Base-by-base conservation (phyloP, 495 filamentous ascomycete species). In the Tuber melanosporum region DNA sequence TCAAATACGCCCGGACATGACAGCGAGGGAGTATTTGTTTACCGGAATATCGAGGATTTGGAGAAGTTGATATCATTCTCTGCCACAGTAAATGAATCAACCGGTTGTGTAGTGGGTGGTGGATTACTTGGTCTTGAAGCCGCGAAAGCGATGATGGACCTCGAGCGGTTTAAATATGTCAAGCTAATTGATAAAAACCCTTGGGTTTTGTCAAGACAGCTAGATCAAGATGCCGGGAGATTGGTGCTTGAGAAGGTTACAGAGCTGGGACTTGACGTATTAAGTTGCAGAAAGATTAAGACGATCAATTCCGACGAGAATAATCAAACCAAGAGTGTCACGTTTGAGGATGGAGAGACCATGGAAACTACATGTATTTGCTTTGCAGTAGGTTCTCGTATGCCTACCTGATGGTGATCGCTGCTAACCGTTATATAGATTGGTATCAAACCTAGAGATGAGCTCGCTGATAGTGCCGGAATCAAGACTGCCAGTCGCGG, bases 81-180 rank as follows among this genome's bases (percentile, higher is more conserved):
- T 0, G 84, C 85, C 8, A 84, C 85, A 19, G 88, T 90, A 71
- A 92, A 90, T 77, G 94, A 92, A 42, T 87, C 89, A 26, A 88
- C 87, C 6, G 95, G 92, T 1, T 90, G 90, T 3, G 93, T 95
- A 1, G 94, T 98, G 19, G 95, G 95, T n/a, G 95, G 95, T 47
- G 95, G 95, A 1, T 82, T 98, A 43, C 86, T 98, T 0, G 95
- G 95, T 0, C 88, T 98, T 0, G 95, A 98, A 87, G 95, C 95
- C 42, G 95, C 95, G 47, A 97, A 97, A 80, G 95, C 95, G 0
- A 93, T 98, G 93, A 92, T 94, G 85, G 95, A 97, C 83, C 85
- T 98, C 22, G 86, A 92, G 80, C 89, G 90, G 49, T 97, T 92
- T 83, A 88, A 87, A 0, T 89, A 89, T 66, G 93, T 98, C 70